Percentiles rank a stretch among this genome's conserved stretches.
Conservation (phyloP, 1,284 basidiomycete species). For the Naganishia sp. region DNA sequence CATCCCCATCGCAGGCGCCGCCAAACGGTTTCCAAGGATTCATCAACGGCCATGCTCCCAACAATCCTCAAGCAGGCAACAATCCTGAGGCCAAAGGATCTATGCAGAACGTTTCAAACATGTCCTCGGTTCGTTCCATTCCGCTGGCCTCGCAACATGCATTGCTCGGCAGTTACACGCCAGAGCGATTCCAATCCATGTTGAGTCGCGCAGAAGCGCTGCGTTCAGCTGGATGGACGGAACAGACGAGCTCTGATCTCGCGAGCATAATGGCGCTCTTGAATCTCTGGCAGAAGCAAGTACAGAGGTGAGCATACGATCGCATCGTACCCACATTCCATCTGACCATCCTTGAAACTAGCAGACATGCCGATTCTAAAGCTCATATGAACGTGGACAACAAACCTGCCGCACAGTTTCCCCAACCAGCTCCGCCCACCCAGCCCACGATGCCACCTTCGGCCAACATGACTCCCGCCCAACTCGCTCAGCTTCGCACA, state of each 20-base stretch:
- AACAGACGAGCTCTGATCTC: slow-evolving; percentile 31
- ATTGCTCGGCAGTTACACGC: slow-evolving; percentile 12
- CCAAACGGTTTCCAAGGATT: slow-evolving; percentile 5
- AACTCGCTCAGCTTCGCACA: slow-evolving; percentile 78
- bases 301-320: slow-evolving; percentile 1
- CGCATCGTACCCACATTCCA: neutral
- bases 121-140: slow-evolving; percentile 8
- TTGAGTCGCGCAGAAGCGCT: slow-evolving; percentile 7
- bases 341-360: neutral
- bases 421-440: neutral
- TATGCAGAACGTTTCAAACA: neutral
- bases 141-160: slow-evolving; percentile 14
- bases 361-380: slow-evolving; percentile 1
- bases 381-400: neutral
- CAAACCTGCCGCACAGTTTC: neutral
- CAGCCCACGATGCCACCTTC: slow-evolving; percentile 28
- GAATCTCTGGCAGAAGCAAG: slow-evolving; percentile 24
- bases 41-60: slow-evolving; percentile 7
- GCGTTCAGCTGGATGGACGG: slow-evolving; percentile 30
- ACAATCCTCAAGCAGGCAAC: slow-evolving; percentile 9
- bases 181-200: slow-evolving; percentile 14
- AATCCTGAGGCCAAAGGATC: neutral
- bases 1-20: slow-evolving; percentile 13
- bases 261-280: slow-evolving; percentile 32
- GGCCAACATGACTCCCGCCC: slow-evolving; percentile 70